Base-by-base conservation (phyloP, 2,329 filamentous ascomycete species). In the Pseudogymnoascus sp. region DNA sequence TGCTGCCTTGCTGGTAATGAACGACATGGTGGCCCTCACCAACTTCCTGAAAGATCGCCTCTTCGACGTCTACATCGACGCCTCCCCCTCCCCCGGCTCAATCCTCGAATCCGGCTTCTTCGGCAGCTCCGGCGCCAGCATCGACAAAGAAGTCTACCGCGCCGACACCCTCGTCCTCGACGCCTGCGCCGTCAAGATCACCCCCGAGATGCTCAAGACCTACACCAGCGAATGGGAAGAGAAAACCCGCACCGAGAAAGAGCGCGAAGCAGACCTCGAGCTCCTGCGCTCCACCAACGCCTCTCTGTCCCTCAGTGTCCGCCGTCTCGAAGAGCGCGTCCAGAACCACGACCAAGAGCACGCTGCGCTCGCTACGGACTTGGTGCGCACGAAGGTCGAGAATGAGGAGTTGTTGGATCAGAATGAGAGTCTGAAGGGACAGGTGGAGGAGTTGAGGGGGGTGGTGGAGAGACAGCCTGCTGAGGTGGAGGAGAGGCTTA, bases 41-140 rank as follows among this genome's bases (percentile, higher is more conserved):
- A 90, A 84, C 3, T 97, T 96, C 77, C 81, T 99, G 25, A 96
- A 97, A 74, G 95, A 99, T 75, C 90, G 90, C 69, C 73, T 99
- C 0, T 99, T 99, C 68, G 95, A 99, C 73, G 92, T 92, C 41
- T 99, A 99, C 76, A 97, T 99, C 67, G 95, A 99, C 76, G 90
- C 92, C 70, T 85, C 92, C 6, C 95, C 95, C 0, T 96, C 92
- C 2, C 88, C 92, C n/a, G 92, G 88, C 61, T 96, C 92, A 14
- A 89, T 99, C 60, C 84, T 98, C 0, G 95, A 99, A 75, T 96
- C 92, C 48, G 95, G 95, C 13, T 99, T 99, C 81, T 99, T 99
- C 73, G 95, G 95, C 66, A 93, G 89, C 74, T 93, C 92, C 23
- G 92, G 90, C 36, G 87, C 88, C n/a, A 90, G 87, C 69, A 84